Evolutionary conservation across 768 basidiomycete genomes (phyloP).

Genomic region (Boletus rex-veris): DNA sequence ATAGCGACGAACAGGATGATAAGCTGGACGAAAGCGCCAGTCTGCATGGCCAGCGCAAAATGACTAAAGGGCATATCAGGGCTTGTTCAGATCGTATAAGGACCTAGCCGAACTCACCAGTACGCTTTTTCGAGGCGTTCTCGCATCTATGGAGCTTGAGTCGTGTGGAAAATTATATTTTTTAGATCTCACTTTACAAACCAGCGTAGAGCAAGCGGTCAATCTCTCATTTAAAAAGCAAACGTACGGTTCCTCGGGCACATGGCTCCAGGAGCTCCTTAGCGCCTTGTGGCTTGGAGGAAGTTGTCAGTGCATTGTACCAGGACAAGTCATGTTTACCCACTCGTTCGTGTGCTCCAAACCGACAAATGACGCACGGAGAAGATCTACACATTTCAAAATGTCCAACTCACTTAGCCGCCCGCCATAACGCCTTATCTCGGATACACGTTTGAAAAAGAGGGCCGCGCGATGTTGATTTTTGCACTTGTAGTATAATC

Average conservation of each 20-base stretch:
- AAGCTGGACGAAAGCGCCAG: constrained; percentile 69
- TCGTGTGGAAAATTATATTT: not conserved
- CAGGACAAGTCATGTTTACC: not conserved
- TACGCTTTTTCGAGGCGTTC: constrained; percentile 49
- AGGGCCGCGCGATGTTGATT: constrained; percentile 55
- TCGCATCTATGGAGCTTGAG: constrained; percentile 38
- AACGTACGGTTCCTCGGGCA: constrained; percentile 43
- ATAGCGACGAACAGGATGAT: constrained; percentile 61
- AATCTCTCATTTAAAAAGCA: constrained; percentile 36
- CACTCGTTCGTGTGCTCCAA: constrained; percentile 24
- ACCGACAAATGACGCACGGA: constrained; percentile 30
- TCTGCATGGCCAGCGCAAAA: constrained; percentile 61
- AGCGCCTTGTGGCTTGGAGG: constrained; percentile 44
- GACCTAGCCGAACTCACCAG: constrained; percentile 37
- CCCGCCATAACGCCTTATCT: constrained; percentile 48
- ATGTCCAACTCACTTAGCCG: constrained; percentile 19
- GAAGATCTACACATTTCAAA: constrained; percentile 19
- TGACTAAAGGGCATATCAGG: constrained; percentile 38
- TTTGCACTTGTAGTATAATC: constrained; percentile 74
- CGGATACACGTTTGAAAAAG: constrained; percentile 63
- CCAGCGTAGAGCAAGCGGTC: constrained; percentile 34
- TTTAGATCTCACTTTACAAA: constrained; percentile 43
- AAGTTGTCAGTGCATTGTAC: not conserved
- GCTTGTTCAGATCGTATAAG: not conserved
- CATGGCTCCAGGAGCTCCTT: constrained; percentile 64